These are phyloP conservation scores for Colletotrichum sp. DNA, from an alignment of 2,329 filamentous ascomycete species.

Conservation along the genomic window DNA sequence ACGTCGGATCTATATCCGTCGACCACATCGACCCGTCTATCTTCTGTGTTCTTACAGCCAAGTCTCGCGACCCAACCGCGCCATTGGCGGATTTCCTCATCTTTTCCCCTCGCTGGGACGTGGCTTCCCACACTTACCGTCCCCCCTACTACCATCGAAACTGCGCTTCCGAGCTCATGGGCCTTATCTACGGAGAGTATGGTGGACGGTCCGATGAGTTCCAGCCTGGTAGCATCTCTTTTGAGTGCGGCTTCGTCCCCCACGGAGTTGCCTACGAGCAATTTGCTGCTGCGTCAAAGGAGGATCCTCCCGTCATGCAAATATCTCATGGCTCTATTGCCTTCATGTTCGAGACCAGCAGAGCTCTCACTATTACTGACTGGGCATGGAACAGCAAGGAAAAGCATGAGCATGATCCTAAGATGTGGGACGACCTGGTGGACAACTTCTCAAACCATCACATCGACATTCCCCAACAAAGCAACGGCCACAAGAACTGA, in stretches of 20 bases:
- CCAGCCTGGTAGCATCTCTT: constrained; percentile 48
- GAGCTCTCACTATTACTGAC: constrained; percentile 62
- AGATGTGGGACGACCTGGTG: constrained; percentile 60
- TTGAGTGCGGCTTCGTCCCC: constrained; percentile 47
- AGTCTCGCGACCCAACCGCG: constrained; percentile 56
- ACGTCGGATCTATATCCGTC: constrained; percentile 60
- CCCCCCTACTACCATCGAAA: constrained; percentile 72
- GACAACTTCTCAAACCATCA: constrained; percentile 50
- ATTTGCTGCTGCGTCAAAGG: constrained; percentile 53
- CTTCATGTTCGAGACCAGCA: constrained; percentile 56
- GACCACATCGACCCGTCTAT: constrained; percentile 73
- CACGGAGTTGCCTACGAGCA: constrained; percentile 53
- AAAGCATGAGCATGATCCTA: constrained; percentile 48
- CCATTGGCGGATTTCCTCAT: constrained; percentile 69
- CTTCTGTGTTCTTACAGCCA: constrained; percentile 69
- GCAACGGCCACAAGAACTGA: neutral
- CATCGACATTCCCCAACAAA: neutral
- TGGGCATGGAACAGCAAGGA: constrained; percentile 51
- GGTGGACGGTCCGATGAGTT: constrained; percentile 42
- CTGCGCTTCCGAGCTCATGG: constrained; percentile 62
- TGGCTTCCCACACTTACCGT: constrained; percentile 65
- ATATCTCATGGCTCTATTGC: constrained; percentile 52
- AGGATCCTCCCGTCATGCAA: constrained; percentile 46
- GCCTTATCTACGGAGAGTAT: constrained; percentile 45
- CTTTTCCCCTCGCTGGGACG: constrained; percentile 71